These are phyloP conservation scores for Maudiozyma saulgeensis DNA, from an alignment of 805 yeast genomes.

Conservation along the genomic window DNA sequence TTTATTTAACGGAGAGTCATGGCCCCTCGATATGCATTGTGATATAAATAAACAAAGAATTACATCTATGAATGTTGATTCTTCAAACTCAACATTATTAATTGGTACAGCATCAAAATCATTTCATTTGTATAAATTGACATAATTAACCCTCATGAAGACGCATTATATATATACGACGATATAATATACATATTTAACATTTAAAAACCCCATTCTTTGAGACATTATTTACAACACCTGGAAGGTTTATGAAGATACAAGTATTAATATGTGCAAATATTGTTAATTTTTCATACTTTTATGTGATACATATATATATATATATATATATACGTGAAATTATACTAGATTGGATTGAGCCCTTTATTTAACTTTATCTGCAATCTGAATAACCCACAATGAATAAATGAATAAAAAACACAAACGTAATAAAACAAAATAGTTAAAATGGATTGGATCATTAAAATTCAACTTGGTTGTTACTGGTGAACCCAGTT, in stretches of 20 bases:
- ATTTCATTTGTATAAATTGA: no score
- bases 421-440: no score
- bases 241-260: no score
- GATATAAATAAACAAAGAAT: conserved; percentile 22
- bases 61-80: conserved; percentile 17
- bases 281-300: background rate
- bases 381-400: no score
- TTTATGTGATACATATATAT: background rate
- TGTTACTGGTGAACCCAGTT: background rate
- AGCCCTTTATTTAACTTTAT: background rate
- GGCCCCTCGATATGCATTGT: conserved; percentile 28
- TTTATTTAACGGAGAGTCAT: conserved; percentile 19
- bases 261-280: no score
- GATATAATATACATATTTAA: no score
- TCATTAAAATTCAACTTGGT: conserved; percentile 8
- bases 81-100: conserved; percentile 6
- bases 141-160: background rate
- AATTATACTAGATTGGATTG: background rate
- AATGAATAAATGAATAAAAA: no score
- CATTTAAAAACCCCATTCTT: no score
- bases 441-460: background rate
- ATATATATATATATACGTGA: background rate
- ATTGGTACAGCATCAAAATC: conserved; percentile 14
- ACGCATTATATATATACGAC: no score
- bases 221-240: no score